Evolutionary conservation across 2,329 filamentous ascomycete species (phyloP), one percentile per base, ranked within the genome.

Genomic region (Fusarium sp.): DNA sequence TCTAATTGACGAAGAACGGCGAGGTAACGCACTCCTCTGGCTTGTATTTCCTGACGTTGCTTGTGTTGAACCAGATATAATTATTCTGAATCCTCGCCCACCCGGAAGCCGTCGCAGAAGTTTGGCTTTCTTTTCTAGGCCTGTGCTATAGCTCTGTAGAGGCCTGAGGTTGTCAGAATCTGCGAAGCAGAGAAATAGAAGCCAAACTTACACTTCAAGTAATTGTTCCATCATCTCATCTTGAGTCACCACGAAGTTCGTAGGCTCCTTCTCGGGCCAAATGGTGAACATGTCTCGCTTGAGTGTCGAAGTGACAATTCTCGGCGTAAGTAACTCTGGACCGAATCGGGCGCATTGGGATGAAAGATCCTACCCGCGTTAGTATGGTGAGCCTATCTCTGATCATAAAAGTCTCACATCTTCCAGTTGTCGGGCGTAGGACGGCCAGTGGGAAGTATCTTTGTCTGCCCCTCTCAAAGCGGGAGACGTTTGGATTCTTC

Each of bases 171-270:
- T 3, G 18, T 74, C 20, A 74, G 56, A 3, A 17, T 13, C 10
- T 17, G 2, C 1, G 14, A 23, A 6, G 11, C 6, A 11, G 14
- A 17, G 9, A 8, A 9, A 6, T 4, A 15, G 18, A 5, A 6
- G 6, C 1, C 11, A n/a, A 21, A 6, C 72, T 47, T 68, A 74
- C 72, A 73, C 58, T 48, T 72, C 73, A 1, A 78, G 56, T 5
- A 78, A 58, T 29, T 78, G 63, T 37, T 77, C 74, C 76, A 78
- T 78, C 56, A 78, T 71, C 23, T 76, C 76, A 7, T 76, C 75
- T 6, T 67, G 65, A 1, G 72, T 77, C 3, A 77, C 72, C 6
- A 77, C 70, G 8, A 77, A 67, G 20, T 68, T 69, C 4, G 60
- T 39, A 13, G 67, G 56, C 7, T 75, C 69, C 20, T 63, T 74